Evolutionary conservation across 2,329 filamentous ascomycete genomes (phyloP).

Genomic region (Sphaerulina populicola): DNA sequence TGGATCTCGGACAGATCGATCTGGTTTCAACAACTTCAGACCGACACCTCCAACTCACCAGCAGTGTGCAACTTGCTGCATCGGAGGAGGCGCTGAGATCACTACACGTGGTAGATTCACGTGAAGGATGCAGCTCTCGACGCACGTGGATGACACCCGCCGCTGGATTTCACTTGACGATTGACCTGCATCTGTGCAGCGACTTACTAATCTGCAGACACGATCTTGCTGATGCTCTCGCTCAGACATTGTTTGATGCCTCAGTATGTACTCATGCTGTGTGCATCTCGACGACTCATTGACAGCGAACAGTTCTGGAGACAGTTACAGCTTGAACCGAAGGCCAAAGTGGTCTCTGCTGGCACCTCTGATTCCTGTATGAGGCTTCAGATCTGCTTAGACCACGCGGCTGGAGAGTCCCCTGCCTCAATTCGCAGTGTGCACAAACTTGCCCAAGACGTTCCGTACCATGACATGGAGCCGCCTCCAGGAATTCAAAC

Average conservation of each 20-base stretch:
- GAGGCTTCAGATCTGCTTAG: slow-evolving; percentile 19
- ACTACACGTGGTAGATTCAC: neutral
- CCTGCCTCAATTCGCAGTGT: neutral
- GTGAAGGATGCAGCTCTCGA: neutral
- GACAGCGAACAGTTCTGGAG: slow-evolving; percentile 18
- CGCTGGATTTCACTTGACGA: neutral
- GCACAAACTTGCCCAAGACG: slow-evolving; percentile 21
- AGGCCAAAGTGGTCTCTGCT: slow-evolving; percentile 15
- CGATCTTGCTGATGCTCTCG: neutral
- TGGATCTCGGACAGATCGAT: slow-evolving; percentile 9
- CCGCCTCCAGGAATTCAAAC: slow-evolving; percentile 13
- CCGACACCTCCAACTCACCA: slow-evolving; percentile 19
- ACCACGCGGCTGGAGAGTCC: slow-evolving; percentile 18
- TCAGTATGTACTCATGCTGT: neutral
- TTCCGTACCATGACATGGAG: slow-evolving; percentile 21
- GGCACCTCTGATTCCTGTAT: neutral
- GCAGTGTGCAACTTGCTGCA: slow-evolving; percentile 19
- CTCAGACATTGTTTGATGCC: neutral
- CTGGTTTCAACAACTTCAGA: slow-evolving; percentile 12
- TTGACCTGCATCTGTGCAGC: neutral
- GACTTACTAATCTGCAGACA: neutral
- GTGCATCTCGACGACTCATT: neutral
- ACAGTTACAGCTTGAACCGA: slow-evolving; percentile 13
- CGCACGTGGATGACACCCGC: neutral
- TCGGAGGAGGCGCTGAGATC: slow-evolving; percentile 11